phyloP scores from a whole-genome alignment of 345 rosid genomes.

The Firmiana major region DNA sequence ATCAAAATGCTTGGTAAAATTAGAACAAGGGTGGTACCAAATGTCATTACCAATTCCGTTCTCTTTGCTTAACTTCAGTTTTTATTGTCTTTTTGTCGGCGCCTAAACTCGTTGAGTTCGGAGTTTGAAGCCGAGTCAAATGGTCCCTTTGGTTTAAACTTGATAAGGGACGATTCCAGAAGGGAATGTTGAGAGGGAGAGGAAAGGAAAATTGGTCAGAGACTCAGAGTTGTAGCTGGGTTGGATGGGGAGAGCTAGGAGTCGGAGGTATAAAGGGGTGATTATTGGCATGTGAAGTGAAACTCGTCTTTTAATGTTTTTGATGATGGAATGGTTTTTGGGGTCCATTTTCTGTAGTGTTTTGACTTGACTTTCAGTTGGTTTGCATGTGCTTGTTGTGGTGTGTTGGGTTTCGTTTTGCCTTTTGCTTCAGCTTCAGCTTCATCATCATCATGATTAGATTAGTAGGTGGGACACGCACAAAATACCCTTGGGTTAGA shows the following conservation, averaged over 20 bases:
- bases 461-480: conserved; percentile 12
- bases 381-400: neutral
- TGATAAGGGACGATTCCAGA: no score
- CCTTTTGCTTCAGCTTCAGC: neutral
- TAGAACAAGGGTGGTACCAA: neutral
- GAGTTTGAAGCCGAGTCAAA: neutral
- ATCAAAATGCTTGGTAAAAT: neutral
- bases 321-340: conserved; percentile 6
- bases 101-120: neutral
- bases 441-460: neutral
- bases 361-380: neutral
- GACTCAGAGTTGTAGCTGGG: neutral
- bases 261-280: neutral
- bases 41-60: neutral
- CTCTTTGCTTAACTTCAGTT: no score
- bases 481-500: neutral
- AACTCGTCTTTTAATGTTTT: conserved; percentile 37
- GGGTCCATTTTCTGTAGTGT: conserved; percentile 13
- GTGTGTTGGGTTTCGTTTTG: neutral
- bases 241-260: neutral
- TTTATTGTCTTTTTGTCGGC: neutral
- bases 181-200: no score
- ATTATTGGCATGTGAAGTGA: conserved; percentile 24
- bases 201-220: neutral
- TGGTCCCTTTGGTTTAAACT: neutral